phyloP scores from a whole-genome alignment of 495 filamentous ascomycete species.

The Xylaria bambusicola region DNA sequence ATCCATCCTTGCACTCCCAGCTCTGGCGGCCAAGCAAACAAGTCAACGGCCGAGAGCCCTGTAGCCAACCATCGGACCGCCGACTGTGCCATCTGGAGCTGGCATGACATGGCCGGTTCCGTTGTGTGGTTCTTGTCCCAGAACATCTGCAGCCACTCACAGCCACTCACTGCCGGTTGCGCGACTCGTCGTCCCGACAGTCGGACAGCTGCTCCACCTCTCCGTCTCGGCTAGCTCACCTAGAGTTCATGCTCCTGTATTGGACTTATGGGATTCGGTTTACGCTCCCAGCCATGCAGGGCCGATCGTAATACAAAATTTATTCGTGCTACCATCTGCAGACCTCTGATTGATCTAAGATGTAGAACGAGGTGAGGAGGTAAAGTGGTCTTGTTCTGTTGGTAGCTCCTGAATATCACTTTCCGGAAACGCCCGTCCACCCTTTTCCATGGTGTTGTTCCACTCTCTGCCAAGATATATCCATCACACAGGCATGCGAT shows the following conservation, averaged over 20 bases:
- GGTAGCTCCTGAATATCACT: background rate
- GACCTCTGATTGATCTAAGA: too few species aligned
- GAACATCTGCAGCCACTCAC: background rate
- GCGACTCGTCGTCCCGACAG: constrained; percentile 1
- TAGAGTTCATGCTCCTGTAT: too few species aligned
- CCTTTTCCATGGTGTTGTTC: background rate
- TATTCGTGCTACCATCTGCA: too few species aligned
- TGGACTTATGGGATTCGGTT: too few species aligned
- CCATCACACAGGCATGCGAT: background rate
- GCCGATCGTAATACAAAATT: background rate
- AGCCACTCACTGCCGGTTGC: too few species aligned
- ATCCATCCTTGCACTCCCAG: too few species aligned
- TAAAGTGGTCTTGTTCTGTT: too few species aligned
- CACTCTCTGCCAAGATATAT: background rate
- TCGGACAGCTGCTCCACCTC: too few species aligned
- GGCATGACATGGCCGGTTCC: background rate
- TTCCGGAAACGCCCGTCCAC: background rate
- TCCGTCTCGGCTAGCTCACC: too few species aligned
- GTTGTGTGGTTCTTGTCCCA: background rate
- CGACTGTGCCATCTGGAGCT: background rate
- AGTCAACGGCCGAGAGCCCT: background rate
- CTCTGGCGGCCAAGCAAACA: background rate
- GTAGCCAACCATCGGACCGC: constrained; percentile 2
- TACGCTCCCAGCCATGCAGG: background rate
- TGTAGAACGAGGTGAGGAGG: too few species aligned